Evolutionary conservation across 805 yeast genomes (phyloP).

Genomic region (Saturnispora besseyi): DNA sequence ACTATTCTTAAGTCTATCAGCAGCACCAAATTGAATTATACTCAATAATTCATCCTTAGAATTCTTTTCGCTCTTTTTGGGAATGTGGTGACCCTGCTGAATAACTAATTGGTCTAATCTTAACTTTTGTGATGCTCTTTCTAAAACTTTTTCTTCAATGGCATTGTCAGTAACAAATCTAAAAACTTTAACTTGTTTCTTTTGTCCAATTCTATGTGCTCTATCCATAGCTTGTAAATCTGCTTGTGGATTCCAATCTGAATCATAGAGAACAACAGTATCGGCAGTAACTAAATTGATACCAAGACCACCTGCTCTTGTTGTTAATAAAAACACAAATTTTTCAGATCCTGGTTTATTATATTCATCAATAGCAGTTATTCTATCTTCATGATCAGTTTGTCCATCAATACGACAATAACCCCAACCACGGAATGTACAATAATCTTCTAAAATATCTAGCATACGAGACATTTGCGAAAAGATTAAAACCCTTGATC

Average conservation of each 20-base stretch:
- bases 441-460: constrained; percentile 89
- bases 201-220: constrained; percentile 96
- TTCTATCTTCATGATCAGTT: constrained; percentile 87
- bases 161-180: constrained; percentile 94
- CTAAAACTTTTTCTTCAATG: constrained; percentile 91
- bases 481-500: constrained; percentile 84
- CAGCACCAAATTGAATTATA: constrained; percentile 82
- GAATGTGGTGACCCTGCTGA: constrained; percentile 65
- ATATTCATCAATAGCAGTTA: constrained; percentile 86
- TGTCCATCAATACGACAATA: constrained; percentile 93
- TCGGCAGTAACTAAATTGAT: constrained; percentile 90
- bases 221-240: constrained; percentile 98
- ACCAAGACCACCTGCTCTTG: constrained; percentile 96
- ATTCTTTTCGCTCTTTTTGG: constrained; percentile 31
- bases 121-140: constrained; percentile 90
- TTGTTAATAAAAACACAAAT: constrained; percentile 77
- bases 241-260: constrained; percentile 98
- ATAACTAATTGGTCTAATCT: constrained; percentile 90
- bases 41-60: constrained; percentile 65
- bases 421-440: constrained; percentile 71
- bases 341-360: constrained; percentile 75
- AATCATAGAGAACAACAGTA: constrained; percentile 77
- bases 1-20: constrained; percentile 38
- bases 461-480: constrained; percentile 89
- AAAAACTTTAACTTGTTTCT: constrained; percentile 87